phyloP scores from a whole-genome alignment of 1,284 basidiomycete genomes.

The Puccinia novopanici region DNA sequence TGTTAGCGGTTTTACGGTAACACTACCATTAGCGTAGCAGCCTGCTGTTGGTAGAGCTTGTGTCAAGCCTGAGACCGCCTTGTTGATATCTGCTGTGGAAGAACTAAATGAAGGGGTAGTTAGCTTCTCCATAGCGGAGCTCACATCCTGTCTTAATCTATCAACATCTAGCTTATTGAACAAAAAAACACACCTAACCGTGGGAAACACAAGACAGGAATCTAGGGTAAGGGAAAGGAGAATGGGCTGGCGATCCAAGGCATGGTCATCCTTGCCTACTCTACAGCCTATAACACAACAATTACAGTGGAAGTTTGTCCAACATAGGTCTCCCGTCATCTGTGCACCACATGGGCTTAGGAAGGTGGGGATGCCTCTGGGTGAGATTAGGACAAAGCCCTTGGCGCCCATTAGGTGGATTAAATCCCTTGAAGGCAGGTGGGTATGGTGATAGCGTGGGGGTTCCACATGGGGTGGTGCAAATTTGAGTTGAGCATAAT shows the following conservation, averaged over 20 bases:
- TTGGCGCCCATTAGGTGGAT: not conserved
- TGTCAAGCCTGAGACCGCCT: not conserved
- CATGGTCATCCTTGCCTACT: conserved; percentile 4
- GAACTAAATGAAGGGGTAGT: not conserved
- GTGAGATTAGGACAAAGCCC: conserved; percentile 8
- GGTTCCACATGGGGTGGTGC: conserved; percentile 22
- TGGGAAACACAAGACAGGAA: not conserved
- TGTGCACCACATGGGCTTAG: not conserved
- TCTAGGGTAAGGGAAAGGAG: not conserved
- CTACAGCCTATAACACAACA: not conserved
- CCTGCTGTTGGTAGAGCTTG: too few relatives aligned
- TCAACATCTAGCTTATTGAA: not conserved
- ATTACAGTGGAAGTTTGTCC: conserved; percentile 6
- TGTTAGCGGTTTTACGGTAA: too few relatives aligned
- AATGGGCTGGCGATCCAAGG: conserved; percentile 36
- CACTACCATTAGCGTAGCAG: too few relatives aligned
- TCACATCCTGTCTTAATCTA: not conserved
- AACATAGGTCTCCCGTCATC: conserved; percentile 17
- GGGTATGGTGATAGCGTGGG: not conserved
- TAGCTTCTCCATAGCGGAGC: not conserved
- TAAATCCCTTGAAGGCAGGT: not conserved
- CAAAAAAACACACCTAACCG: not conserved
- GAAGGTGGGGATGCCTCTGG: too few relatives aligned
- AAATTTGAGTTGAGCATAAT: conserved; percentile 29
- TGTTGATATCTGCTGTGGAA: not conserved